Base-by-base conservation (phyloP, 305 asterid species). In the Petunia hybrid region DNA sequence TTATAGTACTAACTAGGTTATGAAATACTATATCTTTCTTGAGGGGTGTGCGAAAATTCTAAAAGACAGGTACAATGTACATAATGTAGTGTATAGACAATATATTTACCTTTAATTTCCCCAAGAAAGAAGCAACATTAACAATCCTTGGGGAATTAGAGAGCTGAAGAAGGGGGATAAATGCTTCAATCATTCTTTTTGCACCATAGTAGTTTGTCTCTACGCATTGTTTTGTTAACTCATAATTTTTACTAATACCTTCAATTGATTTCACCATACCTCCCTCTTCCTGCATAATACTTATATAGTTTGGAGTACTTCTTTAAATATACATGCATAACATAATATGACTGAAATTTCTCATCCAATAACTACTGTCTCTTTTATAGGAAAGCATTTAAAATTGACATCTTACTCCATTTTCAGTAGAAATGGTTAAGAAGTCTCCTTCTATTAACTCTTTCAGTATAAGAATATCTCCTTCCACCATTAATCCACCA, bases 141-240 rank as follows among this genome's bases (percentile, higher is more conserved):
- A 92, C 91, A 35, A 90, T 87, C 77, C 91, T 87, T 55, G 93
- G 91, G 10, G 94, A 90, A 62, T 85, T 84, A 8, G 97, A 92
- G 14, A 85, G 80, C 57, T 82, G 83, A 51, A 91, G 93, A 8
- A 91, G 84, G 41, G 91, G 91, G 69, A 85, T 65, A 76, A 90
- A 85, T 68, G 85, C 69, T 77, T 90, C 92, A 3, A 64, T 78
- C 62, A 86, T 86, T 62, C 85, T 88, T 76, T 88, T 89, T 2
- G 86, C 64, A 16, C 92, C 92, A 39, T 83, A 89, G 80, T 83
- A 89, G 82, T 92, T 90, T 83, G 84, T 90, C 51, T 89, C 78
- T 35, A 89, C 10, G 77, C 92, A 86, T 70, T 90, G 90, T 55
- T 12, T 90, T 42, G 93, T 90, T 53, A 84, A 71, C 9, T 92